Base-by-base conservation (phyloP, 805 yeast species). In the Candida namnaoensis region DNA sequence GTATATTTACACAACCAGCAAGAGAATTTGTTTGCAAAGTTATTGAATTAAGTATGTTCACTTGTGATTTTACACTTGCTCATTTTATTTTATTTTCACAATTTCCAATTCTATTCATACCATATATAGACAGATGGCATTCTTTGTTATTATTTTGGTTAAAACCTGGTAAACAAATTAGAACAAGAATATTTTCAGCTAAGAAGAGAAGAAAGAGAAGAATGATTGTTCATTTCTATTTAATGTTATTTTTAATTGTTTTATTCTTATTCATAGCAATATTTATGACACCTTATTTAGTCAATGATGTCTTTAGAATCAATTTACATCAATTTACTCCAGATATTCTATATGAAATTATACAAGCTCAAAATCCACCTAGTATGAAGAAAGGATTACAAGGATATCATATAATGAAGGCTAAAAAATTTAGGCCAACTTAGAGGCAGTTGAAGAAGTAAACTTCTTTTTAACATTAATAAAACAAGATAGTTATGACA, bases 131-230 rank as follows among this genome's bases (percentile, higher is more conserved):
- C 48, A 68, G 65, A 38, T 71, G 78, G 71, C 87, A 80, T 52
- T 72, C 82, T 0, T 54, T 72, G 50, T 62, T 80, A 66, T 55
- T 80, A 34, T 68, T 79, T 46, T 80, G 86, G 86, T 57, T 78
- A 37, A 70, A 66, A 40, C 79, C 81, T 1, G 62, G 57, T 5
- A 61, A 64, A 35, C 80, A 76, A 49, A 53, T 76, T 2, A 62
- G 76, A 8, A 70, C 75, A 4, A 68, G 67, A 24, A 61, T 74
- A 2, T 59, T 73, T 7, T 62, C 76, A 2, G 58, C 66, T 15
- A 69, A 60, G 43, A 68, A 73, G 42, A 64, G 65, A 46, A 54
- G 69, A 40, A 63, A 61, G 46, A 61, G 69, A 35, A 58, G 69
- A 37, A 45, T 54, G 5, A 53, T 60, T 1, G 64, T 73, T 33